A percentile compares a stretch with the other conserved stretches of the same genome.
phyloP scores from a whole-genome alignment of 495 filamentous ascomycete species.

The Penicillium odoratum region DNA sequence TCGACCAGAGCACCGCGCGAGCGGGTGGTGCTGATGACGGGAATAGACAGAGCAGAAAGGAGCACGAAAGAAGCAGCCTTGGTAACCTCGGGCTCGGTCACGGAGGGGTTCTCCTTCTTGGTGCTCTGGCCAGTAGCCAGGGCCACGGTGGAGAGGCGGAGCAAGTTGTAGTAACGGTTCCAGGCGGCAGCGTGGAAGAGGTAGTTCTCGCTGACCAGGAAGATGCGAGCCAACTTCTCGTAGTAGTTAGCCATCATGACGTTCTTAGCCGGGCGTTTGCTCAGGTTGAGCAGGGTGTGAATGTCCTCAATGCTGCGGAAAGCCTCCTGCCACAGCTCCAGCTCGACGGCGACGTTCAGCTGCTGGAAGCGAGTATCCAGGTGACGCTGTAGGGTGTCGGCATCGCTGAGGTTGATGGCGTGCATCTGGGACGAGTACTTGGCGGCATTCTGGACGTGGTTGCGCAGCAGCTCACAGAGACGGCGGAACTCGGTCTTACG shows the following conservation, averaged over 20 bases:
- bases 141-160: conserved; percentile 83
- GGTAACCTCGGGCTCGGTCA: conserved; percentile 83
- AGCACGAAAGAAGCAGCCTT: conserved; percentile 92
- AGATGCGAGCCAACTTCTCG: conserved; percentile 97
- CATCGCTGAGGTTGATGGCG: conserved; percentile 96
- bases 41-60: conserved; percentile 92
- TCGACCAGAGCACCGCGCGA: conserved; percentile 95
- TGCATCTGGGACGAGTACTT: conserved; percentile 99
- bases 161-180: conserved; percentile 94
- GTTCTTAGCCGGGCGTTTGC: conserved; percentile 99
- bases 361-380: conserved; percentile 98
- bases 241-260: conserved; percentile 99
- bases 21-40: conserved; percentile 96
- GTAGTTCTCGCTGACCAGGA: conserved; percentile 98
- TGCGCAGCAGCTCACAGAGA: conserved; percentile 95
- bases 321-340: conserved; percentile 98
- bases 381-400: conserved; percentile 95
- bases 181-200: conserved; percentile 98
- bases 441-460: conserved; percentile 98
- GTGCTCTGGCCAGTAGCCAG: conserved; percentile 78
- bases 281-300: conserved; percentile 95
- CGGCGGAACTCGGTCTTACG: conserved; percentile 99
- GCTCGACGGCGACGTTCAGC: conserved; percentile 94
- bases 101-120: conserved; percentile 93
- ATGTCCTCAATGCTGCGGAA: conserved; percentile 99